Base-by-base conservation (phyloP, 495 filamentous ascomycete genomes). In the Cetradonia linearis region DNA sequence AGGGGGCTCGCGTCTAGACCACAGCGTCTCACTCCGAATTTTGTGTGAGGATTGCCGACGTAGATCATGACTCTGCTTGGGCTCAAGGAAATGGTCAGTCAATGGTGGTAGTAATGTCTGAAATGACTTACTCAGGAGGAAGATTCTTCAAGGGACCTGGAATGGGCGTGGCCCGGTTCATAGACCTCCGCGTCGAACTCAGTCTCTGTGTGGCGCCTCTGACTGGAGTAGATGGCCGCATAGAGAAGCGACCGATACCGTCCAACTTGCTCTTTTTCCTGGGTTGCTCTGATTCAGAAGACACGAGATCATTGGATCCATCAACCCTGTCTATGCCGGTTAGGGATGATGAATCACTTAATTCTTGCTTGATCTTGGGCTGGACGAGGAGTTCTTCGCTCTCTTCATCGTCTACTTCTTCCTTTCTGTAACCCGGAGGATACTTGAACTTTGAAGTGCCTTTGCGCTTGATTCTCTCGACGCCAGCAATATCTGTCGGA, bases 361-460 rank as follows among this genome's bases (percentile, higher is more conserved):
- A 38, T 42, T 64, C 62, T n/a, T 40, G 36, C 25, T 64, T 64
- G 18, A 62, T 62, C 16, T 23, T 46, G 7, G 42, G n/a, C 13
- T n/a, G 31, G n/a, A 61, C 13, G 28, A 65, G 53, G 11, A 56
- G 16, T 38, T 48, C 60, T 0, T 59, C 47, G 8, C 37, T 6
- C 13, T 65, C 63, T 25, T 65, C 60, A 33, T 65, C 63, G 25
- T 62, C 63, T 6, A 46, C 13, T 48, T 55, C 49, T 5, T 63
- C 49, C 3, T 8, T 33, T 2, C 27, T 23, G 7, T 46, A 46
- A 5, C 38, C 23, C 1, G 42, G 62, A 30, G 62, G 38, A 33
- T 14, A n/a, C 30, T 47, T 54, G 16, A 28, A 49, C 1, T 11
- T 9, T 1, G 42, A 40, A 0, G 20, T 47, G 1, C 37, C 27